Evolutionary conservation across 768 basidiomycete genomes (phyloP), one percentile per base, ranked within the genome.

Genomic region (Mrakia frigida): DNA sequence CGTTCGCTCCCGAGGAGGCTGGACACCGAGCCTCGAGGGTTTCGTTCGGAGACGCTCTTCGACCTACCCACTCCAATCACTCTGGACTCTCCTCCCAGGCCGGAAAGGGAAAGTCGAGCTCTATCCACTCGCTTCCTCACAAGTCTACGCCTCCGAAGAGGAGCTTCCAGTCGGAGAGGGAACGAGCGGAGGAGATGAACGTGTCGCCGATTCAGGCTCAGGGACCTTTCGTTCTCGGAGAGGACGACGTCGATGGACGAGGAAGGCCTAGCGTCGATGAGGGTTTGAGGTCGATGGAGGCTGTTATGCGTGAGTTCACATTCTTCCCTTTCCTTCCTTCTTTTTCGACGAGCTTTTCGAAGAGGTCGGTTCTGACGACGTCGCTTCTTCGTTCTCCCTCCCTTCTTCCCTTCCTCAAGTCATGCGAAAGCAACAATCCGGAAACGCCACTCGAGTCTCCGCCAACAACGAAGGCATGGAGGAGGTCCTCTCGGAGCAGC

Each of bases 221-320:
- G 11, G 83, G 83, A 65, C 83, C 83, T 21, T 79, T 43, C 37
- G 68, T 70, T 16, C 73, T 74, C 25, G 77, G 61, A 35, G 69
- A 74, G 28, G 68, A 70, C 60, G 75, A 76, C 23, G 43, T 60
- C 46, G 72, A 79, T 13, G 73, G 74, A 33, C 46, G 43, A 75
- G 25, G 71, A 61, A 28, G 61, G 39, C 63, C 10, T 5, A 25
- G 39, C 6, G 56, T 39, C 18, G 35, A 59, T 18, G 67, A 70
- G 81, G 81, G 81, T 65, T 73, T 83, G 13, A 74, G 83, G 56
- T 81, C 82, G 68, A 77, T 82, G 76, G 82, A 83, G 77, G 82
- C 81, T 70, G 78, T 80, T 52, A 80, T 83, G 81, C 77, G 80
- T 81, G 61, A 79, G 82, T 82, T 10, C 56, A 28, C 7, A 23